Percentiles rank a stretch among this genome's conserved stretches.
Conservation (phyloP, 116 monocot genomes). For the Phalaenopsis hybrid region DNA sequence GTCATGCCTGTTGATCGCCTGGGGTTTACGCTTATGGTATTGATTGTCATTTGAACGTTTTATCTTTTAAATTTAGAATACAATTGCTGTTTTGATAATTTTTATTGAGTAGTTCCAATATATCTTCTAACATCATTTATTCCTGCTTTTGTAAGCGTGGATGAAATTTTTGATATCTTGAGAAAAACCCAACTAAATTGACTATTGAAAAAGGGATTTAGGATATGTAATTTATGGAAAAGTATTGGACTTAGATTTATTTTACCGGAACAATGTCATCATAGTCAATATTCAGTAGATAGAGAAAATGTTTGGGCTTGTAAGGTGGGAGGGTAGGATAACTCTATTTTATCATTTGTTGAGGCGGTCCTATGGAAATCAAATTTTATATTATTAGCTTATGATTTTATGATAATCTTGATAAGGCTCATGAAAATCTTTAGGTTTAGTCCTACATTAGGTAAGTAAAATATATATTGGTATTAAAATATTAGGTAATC, state of each 20-base stretch:
- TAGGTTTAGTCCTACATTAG: no score
- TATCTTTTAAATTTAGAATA: not conserved
- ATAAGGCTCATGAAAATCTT: no score
- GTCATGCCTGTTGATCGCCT: conserved; percentile 93
- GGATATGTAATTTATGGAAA: not conserved
- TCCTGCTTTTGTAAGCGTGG: not conserved
- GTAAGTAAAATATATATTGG: no score
- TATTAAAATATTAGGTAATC: no score
- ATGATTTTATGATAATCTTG: no score
- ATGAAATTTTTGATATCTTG: no score
- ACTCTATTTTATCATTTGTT: no score
- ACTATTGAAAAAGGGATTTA: not conserved
- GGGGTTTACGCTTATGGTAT: conserved; percentile 97
- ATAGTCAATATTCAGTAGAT: not conserved
- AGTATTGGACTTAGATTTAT: not conserved
- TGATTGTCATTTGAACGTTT: not conserved
- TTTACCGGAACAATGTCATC: not conserved
- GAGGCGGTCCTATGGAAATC: no score
- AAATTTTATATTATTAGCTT: no score
- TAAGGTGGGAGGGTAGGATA: not conserved
- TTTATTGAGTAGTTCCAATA: not conserved
- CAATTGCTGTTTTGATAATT: not conserved
- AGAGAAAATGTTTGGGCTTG: not conserved
- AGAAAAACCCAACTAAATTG: no score
- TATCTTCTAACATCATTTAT: not conserved